phyloP scores from a whole-genome alignment of 345 rosid genomes.

The Nephelium lappaceum region DNA sequence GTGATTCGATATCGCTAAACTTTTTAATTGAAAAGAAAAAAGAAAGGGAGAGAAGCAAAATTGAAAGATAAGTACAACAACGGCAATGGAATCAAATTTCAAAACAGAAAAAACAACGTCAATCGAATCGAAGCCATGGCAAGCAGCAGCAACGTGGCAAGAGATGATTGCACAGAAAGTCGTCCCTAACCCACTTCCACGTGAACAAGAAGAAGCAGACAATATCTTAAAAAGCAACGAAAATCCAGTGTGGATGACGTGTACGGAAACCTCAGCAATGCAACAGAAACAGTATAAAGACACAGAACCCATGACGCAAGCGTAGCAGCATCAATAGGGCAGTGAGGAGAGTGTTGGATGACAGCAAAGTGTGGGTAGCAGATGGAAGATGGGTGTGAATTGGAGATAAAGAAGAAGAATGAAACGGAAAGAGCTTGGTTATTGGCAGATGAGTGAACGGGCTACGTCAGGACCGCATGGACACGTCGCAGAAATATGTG shows the following conservation, averaged over 20 bases:
- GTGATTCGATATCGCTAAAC: too few relatives aligned
- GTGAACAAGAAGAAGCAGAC: not conserved
- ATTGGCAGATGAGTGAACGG: constrained; percentile 24
- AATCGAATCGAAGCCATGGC: not conserved
- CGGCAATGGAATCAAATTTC: not conserved
- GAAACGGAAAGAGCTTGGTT: constrained; percentile 23
- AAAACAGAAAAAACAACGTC: too few relatives aligned
- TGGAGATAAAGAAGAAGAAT: not conserved
- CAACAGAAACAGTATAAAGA: not conserved
- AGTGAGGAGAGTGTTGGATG: not conserved
- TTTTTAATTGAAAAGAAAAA: too few relatives aligned
- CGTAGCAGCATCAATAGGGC: constrained; percentile 1
- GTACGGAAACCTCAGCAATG: constrained; percentile 10
- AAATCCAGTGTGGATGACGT: not conserved
- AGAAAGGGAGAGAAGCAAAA: too few relatives aligned
- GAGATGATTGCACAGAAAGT: not conserved
- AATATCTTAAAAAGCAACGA: not conserved
- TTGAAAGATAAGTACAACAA: too few relatives aligned
- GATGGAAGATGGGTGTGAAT: too few relatives aligned
- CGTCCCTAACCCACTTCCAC: constrained; percentile 6
- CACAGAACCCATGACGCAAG: not conserved
- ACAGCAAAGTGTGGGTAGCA: not conserved
- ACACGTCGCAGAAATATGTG: constrained; percentile 19
- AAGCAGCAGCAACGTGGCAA: not conserved
- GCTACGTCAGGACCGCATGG: constrained; percentile 32